Base-by-base conservation (phyloP, 495 filamentous ascomycete genomes). In the Tuber borchii region DNA sequence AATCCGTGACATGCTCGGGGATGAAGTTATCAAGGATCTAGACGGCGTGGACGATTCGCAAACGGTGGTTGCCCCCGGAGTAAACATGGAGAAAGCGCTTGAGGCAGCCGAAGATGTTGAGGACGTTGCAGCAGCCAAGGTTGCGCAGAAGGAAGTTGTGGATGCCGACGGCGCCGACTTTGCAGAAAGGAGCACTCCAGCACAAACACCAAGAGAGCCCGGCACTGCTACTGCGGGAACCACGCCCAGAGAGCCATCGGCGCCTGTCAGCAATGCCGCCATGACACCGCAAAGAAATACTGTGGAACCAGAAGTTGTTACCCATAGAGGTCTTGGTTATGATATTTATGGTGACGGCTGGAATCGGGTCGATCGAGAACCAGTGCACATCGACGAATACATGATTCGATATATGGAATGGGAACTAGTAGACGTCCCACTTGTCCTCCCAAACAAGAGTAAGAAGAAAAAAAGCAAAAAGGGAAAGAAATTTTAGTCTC, bases 41-140 rank as follows among this genome's bases (percentile, higher is more conserved):
- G 90, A 88, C 75, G 87, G 87, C 71, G 88, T 88, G 45, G 89
- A 88, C 43, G 84, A 86, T 69, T 85, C 85, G 1, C 86, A 87
- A 19, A 83, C 85, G 26, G 91, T 93, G 76, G 88, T 87, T 45
- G 87, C 89, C 75, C 87, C 89, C 0, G 90, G 89, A 40, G 91
- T 90, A 20, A 95, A 94, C 40, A 95, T 97, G 90, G 94, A 97
- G 34, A 88, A 90, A 16, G 92, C 91, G 0, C 90, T 98, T 44
- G 93, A 95, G 77, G 90, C 91, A 76, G 96, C 92, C 16, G 96
- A 99, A 84, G 96, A 99, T 81, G 87, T 88, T 70, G 96, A 99
- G 83, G 96, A 99, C 83, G 92, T 92, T 12, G 89, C 88, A 31
- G 96, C 96, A 0, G 96, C 95, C 1, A 90, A 91, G 75, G 88